Evolutionary conservation across 495 filamentous ascomycete species (phyloP).

Genomic region (Penicillium diatomitis): DNA sequence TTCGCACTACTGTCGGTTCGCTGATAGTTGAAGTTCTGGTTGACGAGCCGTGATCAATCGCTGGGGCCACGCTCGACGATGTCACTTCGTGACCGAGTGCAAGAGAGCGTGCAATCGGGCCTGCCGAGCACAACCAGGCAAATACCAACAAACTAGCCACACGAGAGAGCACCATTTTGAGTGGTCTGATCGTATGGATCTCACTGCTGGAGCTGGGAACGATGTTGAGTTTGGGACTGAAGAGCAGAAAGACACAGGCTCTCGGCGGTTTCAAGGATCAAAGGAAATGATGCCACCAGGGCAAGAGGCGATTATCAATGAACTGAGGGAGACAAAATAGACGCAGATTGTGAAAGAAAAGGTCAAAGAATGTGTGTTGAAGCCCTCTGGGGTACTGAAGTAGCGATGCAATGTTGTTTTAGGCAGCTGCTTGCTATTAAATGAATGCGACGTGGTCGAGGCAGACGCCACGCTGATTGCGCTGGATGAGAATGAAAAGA

Average conservation of each 20-base stretch:
- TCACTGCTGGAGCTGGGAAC: too few species aligned
- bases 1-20: neutral
- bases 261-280: neutral
- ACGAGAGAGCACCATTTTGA: conserved; percentile 18
- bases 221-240: too few species aligned
- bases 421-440: too few species aligned
- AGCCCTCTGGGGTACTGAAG: too few species aligned
- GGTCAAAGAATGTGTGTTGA: too few species aligned
- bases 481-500: neutral
- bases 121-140: conserved; percentile 24
- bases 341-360: neutral
- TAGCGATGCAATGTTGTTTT: too few species aligned
- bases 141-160: conserved; percentile 11
- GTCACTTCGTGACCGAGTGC: conserved; percentile 1
- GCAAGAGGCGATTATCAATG: conserved; percentile 1
- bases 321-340: neutral
- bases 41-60: neutral
- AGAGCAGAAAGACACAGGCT: neutral
- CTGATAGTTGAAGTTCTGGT: neutral
- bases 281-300: neutral
- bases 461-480: neutral
- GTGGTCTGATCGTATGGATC: neutral
- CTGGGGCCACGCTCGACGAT: neutral
- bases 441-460: neutral
- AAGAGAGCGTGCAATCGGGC: conserved; percentile 25